A percentile compares a stretch with the other conserved stretches of the same genome.
Evolutionary conservation across 1,284 basidiomycete genomes (phyloP).

Genomic region (Tausonia pullulans): DNA sequence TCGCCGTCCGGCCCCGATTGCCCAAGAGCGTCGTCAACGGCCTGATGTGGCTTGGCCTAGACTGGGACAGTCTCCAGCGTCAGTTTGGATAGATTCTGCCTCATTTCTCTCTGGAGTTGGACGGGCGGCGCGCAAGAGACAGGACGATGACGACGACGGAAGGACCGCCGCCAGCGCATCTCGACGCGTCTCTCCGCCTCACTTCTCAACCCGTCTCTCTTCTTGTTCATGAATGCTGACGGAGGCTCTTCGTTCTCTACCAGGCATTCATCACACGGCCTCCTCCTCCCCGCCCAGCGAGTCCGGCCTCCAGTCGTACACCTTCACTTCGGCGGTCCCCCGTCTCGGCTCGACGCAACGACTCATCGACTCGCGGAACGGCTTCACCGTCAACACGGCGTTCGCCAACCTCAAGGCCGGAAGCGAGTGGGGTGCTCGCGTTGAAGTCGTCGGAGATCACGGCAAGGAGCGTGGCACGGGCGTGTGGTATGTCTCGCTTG

Average conservation of each 20-base stretch:
- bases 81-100: constrained; percentile 8
- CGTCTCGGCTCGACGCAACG: constrained; percentile 74
- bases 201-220: neutral
- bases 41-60: constrained; percentile 79
- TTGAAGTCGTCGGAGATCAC: constrained; percentile 70
- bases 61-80: constrained; percentile 45
- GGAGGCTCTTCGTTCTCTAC: neutral
- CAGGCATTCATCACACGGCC: constrained; percentile 76
- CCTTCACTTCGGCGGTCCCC: constrained; percentile 78
- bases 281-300: constrained; percentile 48
- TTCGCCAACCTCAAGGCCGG: constrained; percentile 66
- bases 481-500: constrained; percentile 8
- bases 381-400: constrained; percentile 71
- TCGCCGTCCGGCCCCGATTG: constrained; percentile 71
- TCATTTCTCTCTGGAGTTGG: neutral
- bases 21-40: constrained; percentile 83
- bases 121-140: too few species aligned
- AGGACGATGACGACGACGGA: neutral
- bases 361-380: constrained; percentile 67
- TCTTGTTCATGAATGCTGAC: neutral
- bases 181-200: neutral
- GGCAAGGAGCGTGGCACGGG: constrained; percentile 40
- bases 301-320: constrained; percentile 67
- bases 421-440: constrained; percentile 71
- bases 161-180: neutral